These are phyloP conservation scores for Cystobasidium tubakii DNA, from an alignment of 768 basidiomycete genomes.

Conservation along the genomic window DNA sequence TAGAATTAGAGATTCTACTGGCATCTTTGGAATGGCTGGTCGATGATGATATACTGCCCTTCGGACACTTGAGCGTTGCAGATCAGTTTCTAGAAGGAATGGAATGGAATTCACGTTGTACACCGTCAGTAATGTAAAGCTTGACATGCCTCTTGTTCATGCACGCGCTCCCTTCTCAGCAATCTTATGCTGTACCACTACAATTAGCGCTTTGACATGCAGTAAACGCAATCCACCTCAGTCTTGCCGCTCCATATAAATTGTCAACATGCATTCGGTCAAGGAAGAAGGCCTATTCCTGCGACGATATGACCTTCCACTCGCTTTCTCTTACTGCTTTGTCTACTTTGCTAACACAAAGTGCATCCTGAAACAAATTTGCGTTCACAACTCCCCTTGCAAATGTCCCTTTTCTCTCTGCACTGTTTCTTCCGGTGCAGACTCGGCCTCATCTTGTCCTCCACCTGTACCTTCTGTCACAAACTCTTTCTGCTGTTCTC, in stretches of 20 bases:
- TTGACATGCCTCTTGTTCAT: background rate
- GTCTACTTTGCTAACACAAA: too few relatives aligned
- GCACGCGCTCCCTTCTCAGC: background rate
- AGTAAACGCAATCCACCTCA: background rate
- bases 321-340: too few relatives aligned
- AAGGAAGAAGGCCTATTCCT: too few relatives aligned
- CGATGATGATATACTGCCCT: conserved; percentile 42
- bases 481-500: conserved; percentile 41
- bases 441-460: background rate
- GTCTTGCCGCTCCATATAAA: too few relatives aligned
- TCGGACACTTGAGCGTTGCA: too few relatives aligned
- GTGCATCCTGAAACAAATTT: too few relatives aligned
- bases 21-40: conserved; percentile 82
- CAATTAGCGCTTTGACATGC: background rate
- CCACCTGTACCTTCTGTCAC: conserved; percentile 36
- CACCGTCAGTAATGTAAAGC: background rate
- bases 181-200: background rate
- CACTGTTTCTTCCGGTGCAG: background rate
- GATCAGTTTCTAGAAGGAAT: too few relatives aligned
- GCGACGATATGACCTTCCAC: too few relatives aligned
- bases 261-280: too few relatives aligned
- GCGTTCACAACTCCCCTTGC: conserved; percentile 16
- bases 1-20: conserved; percentile 79
- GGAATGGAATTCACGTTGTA: too few relatives aligned
- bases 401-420: background rate